These are phyloP conservation scores for Pyrrhoderma noxium DNA, from an alignment of 1,284 basidiomycete species.

Conservation along the genomic window DNA sequence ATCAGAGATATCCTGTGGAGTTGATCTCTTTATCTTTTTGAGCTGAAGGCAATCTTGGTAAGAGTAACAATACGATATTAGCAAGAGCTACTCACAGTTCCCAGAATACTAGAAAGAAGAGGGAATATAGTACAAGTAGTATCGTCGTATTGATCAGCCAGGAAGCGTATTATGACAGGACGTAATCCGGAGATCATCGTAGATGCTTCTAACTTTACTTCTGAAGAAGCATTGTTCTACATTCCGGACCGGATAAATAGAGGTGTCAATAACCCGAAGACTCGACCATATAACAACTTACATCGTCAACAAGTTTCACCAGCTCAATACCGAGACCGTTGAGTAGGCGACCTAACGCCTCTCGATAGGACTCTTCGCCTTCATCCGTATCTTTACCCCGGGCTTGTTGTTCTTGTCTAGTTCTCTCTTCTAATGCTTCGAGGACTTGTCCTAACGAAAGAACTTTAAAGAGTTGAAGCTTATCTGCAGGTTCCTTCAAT, in stretches of 20 bases:
- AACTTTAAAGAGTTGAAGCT: constrained; percentile 86
- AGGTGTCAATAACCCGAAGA: constrained; percentile 6
- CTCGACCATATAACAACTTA: constrained; percentile 30
- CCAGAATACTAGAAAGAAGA: constrained; percentile 68
- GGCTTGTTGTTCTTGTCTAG: constrained; percentile 58
- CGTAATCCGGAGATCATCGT: constrained; percentile 64
- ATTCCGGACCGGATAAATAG: neutral
- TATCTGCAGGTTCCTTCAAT: constrained; percentile 86
- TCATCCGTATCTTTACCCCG: constrained; percentile 65
- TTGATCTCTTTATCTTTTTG: constrained; percentile 58
- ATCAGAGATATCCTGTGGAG: constrained; percentile 14
- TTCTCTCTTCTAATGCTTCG: constrained; percentile 72
- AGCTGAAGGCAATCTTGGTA: neutral
- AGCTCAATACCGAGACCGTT: constrained; percentile 83
- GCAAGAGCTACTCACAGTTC: constrained; percentile 44
- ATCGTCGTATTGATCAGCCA: constrained; percentile 86
- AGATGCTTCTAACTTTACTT: constrained; percentile 60
- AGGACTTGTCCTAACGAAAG: constrained; percentile 80
- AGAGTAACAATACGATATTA: neutral
- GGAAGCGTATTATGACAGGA: constrained; percentile 81
- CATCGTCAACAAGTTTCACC: constrained; percentile 76
- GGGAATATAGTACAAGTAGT: constrained; percentile 81
- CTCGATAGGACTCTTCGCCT: constrained; percentile 80
- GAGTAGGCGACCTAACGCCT: constrained; percentile 80
- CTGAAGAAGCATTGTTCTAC: constrained; percentile 57